Evolutionary conservation across 2,329 filamentous ascomycete genomes (phyloP).

Genomic region (Gyromitra esculenta): DNA sequence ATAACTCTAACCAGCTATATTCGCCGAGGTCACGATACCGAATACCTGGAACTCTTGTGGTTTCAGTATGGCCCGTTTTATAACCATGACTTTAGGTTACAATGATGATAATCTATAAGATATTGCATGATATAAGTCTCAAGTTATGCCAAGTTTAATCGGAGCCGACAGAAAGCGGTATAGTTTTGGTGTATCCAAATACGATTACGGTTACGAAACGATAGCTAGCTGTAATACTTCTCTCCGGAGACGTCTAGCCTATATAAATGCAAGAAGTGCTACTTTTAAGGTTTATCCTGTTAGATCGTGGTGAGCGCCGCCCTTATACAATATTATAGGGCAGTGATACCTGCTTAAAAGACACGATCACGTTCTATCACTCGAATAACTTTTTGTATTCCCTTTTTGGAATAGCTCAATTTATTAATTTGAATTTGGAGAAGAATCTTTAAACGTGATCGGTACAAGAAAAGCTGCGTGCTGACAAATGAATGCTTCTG

Average conservation of each 20-base stretch:
- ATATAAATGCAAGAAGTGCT: no score
- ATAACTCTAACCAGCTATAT: background rate
- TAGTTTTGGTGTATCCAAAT: background rate
- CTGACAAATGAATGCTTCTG: background rate
- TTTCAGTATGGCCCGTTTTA: background rate
- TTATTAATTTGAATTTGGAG: background rate
- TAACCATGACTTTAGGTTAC: background rate
- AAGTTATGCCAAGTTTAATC: no score
- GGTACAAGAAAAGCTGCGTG: background rate
- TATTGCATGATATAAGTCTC: no score
- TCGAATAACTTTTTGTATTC: background rate
- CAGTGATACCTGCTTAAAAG: background rate
- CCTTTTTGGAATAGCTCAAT: no score
- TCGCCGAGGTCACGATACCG: background rate
- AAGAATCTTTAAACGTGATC: conserved; percentile 23
- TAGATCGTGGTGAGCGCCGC: no score
- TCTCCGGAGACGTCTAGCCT: no score
- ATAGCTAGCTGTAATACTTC: background rate
- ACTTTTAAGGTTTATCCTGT: no score
- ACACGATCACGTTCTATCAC: conserved; percentile 26
- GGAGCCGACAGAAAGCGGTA: no score
- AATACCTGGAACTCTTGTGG: background rate
- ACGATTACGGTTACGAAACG: background rate
- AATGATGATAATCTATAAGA: no score
- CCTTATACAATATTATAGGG: no score